Conservation (phyloP, 805 yeast genomes). For the Saccharomycopsis fermentans region DNA sequence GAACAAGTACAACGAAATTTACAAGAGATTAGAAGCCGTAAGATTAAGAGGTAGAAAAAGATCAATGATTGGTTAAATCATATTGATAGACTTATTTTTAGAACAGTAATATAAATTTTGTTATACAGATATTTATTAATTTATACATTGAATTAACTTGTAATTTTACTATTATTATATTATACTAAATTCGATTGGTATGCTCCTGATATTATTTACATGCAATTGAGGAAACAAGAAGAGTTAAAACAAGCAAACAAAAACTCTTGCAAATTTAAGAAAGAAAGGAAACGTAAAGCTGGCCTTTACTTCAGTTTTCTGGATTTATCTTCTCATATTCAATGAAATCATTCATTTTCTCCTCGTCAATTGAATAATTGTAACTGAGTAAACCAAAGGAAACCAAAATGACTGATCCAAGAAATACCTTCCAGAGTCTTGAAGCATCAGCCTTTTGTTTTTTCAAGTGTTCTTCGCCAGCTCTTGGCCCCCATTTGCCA, state of each 20-base stretch:
- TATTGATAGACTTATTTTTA: not conserved
- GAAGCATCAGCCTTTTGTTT: not conserved
- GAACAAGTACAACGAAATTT: conserved; percentile 37
- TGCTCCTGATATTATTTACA: too few species aligned
- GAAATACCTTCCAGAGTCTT: conserved; percentile 7
- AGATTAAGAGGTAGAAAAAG: conserved; percentile 90
- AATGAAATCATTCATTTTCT: conserved; percentile 8
- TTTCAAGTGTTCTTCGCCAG: conserved; percentile 22
- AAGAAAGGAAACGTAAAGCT: too few species aligned
- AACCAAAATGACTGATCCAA: conserved; percentile 9
- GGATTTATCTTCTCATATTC: conserved; percentile 11
- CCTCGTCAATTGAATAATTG: conserved; percentile 29
- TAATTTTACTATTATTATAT: too few species aligned
- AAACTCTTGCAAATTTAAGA: too few species aligned
- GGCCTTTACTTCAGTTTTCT: conserved; percentile 1
- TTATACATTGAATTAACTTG: too few species aligned
- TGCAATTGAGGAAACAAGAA: too few species aligned
- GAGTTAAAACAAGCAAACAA: too few species aligned
- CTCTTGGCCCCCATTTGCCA: conserved; percentile 58
- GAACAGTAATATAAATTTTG: too few species aligned
- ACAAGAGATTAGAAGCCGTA: conserved; percentile 67
- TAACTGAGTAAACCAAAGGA: conserved; percentile 21
- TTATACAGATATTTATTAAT: too few species aligned
- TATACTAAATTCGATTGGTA: too few species aligned
- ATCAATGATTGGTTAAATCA: conserved; percentile 69